phyloP scores from a whole-genome alignment of 176 grass and related monocot genomes.

The Paspalum vaginatum region DNA sequence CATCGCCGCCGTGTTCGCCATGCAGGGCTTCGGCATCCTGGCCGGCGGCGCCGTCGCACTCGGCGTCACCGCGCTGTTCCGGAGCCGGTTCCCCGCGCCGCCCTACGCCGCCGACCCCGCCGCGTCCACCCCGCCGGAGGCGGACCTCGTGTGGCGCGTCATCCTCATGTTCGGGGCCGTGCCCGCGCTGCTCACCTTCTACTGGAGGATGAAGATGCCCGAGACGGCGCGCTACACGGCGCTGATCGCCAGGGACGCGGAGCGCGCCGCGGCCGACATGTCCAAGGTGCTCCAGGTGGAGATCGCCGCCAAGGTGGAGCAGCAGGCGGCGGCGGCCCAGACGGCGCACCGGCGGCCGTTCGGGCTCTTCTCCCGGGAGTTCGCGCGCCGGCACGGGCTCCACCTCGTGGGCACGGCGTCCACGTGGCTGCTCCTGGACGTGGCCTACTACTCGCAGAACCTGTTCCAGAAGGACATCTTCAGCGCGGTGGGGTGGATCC shows the following conservation, averaged over 20 bases:
- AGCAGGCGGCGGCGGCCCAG: background rate
- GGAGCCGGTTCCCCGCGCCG: constrained; percentile 22
- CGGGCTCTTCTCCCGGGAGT: constrained; percentile 15
- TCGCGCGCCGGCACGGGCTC: background rate
- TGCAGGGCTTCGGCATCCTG: constrained; percentile 81
- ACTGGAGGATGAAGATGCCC: constrained; percentile 64
- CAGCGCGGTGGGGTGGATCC: constrained; percentile 50
- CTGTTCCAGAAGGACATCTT: constrained; percentile 58
- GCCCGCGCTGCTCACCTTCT: constrained; percentile 54
- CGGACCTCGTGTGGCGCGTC: constrained; percentile 59
- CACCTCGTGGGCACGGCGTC: constrained; percentile 30
- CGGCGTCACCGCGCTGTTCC: constrained; percentile 40
- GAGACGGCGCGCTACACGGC: constrained; percentile 69
- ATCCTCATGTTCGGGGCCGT: constrained; percentile 64
- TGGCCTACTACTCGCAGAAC: constrained; percentile 54
- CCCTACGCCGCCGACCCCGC: constrained; percentile 37
- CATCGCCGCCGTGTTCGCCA: constrained; percentile 80
- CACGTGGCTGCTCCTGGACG: constrained; percentile 46
- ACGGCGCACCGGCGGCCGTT: background rate
- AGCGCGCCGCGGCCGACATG: constrained; percentile 57
- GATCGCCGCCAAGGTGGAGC: background rate
- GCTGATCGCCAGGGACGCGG: constrained; percentile 47
- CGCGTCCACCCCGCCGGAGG: constrained; percentile 41
- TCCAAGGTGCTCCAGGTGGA: constrained; percentile 40
- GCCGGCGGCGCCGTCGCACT: constrained; percentile 52